Base-by-base conservation (phyloP, 768 basidiomycete genomes). In the Mycena rebaudengoi region DNA sequence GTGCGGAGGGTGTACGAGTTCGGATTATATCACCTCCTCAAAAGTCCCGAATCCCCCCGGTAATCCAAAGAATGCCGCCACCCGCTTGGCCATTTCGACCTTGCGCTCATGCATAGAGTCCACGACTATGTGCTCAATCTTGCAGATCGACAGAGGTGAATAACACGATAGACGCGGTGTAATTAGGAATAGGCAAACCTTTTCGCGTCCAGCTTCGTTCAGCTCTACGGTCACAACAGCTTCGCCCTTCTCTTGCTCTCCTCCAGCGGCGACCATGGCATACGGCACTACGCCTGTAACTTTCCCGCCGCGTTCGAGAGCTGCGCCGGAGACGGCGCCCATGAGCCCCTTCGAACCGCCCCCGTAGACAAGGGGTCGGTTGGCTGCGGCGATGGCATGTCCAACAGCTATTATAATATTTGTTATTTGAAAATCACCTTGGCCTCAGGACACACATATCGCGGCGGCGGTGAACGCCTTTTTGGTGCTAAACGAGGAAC, bases 31-130 rank as follows among this genome's bases (percentile, higher is more conserved):
- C 29, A 90, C 92, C 85, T 98, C 97, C 78, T 99, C 98, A 66
- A 95, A 94, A 0, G 96, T 98, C 11, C 97, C 97, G 72, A 88
- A 98, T 0, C 97, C 97, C 20, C 97, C 97, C 1, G 97, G 96
- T 20, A 99, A 80, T 12, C 89, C 94, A 46, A 98, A 79, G 70
- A 99, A 99, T 0, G 89, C 96, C 18, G 85, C 83, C 0, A 86
- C 87, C 10, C 91, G 81, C 66, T 85, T 86, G 0, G 96, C 95
- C 96, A 99, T 98, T 73, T 92, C 88, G 10, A 91, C 83, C 72
- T 98, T 98, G 14, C 96, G 88, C 69, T 96, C 89, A 65, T 94
- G 92, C 92, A 95, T 95, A 0, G 91, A 91, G 62, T 86, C 79
- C 2, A 94, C 92, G 7, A 95, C 74, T 54, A 94, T 80, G 50